A percentile compares a stretch with the other conserved stretches of the same genome.
These are phyloP conservation scores for Didymellaceae sp. DNA, from an alignment of 2,329 filamentous ascomycete species.

Conservation along the genomic window DNA sequence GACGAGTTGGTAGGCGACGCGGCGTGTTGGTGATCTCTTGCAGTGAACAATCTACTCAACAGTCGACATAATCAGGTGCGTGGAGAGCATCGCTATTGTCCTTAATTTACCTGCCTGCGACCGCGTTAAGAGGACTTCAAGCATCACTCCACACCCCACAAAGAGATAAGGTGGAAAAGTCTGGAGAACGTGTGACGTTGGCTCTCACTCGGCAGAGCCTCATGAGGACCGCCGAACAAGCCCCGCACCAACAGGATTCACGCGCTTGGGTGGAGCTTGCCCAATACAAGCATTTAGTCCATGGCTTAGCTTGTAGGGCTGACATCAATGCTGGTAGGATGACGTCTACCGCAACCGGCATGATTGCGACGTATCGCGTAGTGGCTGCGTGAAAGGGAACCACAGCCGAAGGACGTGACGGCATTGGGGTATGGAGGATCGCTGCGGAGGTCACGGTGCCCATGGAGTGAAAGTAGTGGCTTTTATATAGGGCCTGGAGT, in stretches of 20 bases:
- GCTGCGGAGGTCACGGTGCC: conserved; percentile 1
- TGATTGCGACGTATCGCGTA: neutral
- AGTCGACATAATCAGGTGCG: neutral
- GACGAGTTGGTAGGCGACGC: neutral
- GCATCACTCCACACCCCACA: conserved; percentile 2
- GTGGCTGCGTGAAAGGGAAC: conserved; percentile 2
- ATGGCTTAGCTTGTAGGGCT: conserved; percentile 10
- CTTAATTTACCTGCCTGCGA: neutral
- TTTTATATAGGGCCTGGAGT: conserved; percentile 21
- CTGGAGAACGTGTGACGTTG: conserved; percentile 12
- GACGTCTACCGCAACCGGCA: conserved; percentile 5
- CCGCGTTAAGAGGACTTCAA: neutral
- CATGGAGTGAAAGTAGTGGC: conserved; percentile 8
- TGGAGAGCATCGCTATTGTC: no score
- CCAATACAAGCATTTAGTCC: conserved; percentile 10
- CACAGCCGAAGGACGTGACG: conserved; percentile 9
- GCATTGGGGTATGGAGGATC: conserved; percentile 13
- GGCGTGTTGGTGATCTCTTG: neutral
- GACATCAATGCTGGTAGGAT: neutral
- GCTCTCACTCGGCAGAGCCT: conserved; percentile 7
- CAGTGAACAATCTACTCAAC: neutral
- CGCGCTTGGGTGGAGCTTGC: conserved; percentile 8
- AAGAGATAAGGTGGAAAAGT: conserved; percentile 3
- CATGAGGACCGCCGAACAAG: conserved; percentile 4
- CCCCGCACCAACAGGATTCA: conserved; percentile 12